These are phyloP conservation scores for Agaricus subrufescens DNA, from an alignment of 768 basidiomycete species.

Conservation along the genomic window DNA sequence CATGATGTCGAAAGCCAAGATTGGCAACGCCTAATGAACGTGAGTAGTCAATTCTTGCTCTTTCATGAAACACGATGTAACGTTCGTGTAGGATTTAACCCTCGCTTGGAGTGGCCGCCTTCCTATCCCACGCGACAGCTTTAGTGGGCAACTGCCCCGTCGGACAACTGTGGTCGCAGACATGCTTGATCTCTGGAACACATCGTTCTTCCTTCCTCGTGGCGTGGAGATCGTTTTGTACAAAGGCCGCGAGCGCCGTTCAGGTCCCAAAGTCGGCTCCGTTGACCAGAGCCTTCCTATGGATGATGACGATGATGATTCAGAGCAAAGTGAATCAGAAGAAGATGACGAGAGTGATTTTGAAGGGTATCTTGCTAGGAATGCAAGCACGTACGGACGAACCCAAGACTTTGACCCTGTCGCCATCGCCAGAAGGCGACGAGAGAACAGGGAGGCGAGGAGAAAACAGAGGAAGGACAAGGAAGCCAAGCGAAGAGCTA, in stretches of 20 bases:
- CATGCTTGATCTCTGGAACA: constrained; percentile 77
- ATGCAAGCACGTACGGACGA: neutral
- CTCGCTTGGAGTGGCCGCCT: constrained; percentile 76
- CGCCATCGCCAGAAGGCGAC: constrained; percentile 49
- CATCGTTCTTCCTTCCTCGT: constrained; percentile 67
- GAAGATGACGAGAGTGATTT: constrained; percentile 35
- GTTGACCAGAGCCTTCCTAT: constrained; percentile 51
- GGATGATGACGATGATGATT: constrained; percentile 22
- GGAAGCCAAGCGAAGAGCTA: constrained; percentile 54
- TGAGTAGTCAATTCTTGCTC: constrained; percentile 24
- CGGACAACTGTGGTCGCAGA: constrained; percentile 61
- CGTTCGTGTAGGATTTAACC: constrained; percentile 54
- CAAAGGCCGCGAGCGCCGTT: constrained; percentile 72
- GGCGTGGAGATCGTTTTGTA: constrained; percentile 79
- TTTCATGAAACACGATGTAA: neutral
- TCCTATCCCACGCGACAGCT: constrained; percentile 47
- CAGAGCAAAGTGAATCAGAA: constrained; percentile 30
- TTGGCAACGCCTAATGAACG: constrained; percentile 78
- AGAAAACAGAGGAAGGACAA: constrained; percentile 60
- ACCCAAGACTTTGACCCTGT: neutral
- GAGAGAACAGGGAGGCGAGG: constrained; percentile 54
- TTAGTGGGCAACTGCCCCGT: constrained; percentile 42
- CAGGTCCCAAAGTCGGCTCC: constrained; percentile 54
- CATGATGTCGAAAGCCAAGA: constrained; percentile 79
- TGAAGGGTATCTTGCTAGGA: constrained; percentile 6